Evolutionary conservation across 108 stramenopile genomes (phyloP).

Genomic region (Pseudonitzschia multistriata): DNA sequence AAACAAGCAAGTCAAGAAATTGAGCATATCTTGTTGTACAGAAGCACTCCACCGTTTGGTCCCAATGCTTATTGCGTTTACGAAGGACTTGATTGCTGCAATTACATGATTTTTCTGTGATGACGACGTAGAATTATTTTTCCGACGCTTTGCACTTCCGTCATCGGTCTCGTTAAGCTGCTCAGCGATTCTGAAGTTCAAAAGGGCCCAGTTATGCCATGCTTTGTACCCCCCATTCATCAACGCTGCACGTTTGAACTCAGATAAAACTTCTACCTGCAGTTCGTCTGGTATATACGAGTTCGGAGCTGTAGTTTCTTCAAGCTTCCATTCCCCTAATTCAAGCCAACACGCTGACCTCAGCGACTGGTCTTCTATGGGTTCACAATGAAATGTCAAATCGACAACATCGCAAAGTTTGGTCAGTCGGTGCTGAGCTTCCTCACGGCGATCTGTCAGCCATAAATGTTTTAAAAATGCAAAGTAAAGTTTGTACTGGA

Average conservation of each 20-base stretch:
- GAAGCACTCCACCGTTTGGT: conserved; percentile 89
- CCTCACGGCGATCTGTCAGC: conserved; percentile 69
- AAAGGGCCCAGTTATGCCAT: conserved; percentile 97
- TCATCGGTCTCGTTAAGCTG: conserved; percentile 66
- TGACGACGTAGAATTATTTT: conserved; percentile 8
- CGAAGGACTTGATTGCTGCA: conserved; percentile 91
- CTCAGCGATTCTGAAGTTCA: conserved; percentile 94
- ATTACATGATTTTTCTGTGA: conserved; percentile 59
- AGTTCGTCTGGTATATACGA: conserved; percentile 40
- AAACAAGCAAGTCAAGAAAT: conserved; percentile 94
- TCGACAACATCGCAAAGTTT: conserved; percentile 69
- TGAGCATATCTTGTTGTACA: conserved; percentile 97
- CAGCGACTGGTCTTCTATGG: conserved; percentile 42
- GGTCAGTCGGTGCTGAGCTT: conserved; percentile 66
- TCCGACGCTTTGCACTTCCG: conserved; percentile 4
- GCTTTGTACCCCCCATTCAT: conserved; percentile 82
- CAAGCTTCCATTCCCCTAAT: conserved; percentile 87
- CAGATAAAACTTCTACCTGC: conserved; percentile 70
- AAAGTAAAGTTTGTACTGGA: conserved; percentile 87
- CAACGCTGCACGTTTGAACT: conserved; percentile 77
- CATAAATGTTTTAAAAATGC: conserved; percentile 92
- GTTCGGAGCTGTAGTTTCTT: conserved; percentile 28
- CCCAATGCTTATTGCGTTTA: conserved; percentile 89
- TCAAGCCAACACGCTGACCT: conserved; percentile 82
- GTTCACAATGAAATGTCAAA: conserved; percentile 61